Evolutionary conservation across 1,139 yeast species (phyloP), one percentile per base, ranked within the genome.

Genomic region (Saccharomycopsis phalli): DNA sequence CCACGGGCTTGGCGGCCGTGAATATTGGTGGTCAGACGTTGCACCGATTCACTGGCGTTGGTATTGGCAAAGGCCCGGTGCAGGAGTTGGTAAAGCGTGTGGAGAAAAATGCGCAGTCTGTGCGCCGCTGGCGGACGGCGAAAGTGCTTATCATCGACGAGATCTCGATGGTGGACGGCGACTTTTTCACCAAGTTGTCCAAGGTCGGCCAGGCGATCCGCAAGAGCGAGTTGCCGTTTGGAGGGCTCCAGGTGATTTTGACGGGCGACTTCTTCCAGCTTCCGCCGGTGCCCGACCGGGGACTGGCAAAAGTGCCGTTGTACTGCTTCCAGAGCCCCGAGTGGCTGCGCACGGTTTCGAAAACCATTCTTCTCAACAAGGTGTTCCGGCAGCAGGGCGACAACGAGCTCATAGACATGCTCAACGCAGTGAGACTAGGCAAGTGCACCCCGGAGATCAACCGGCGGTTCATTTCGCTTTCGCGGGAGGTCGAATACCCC

Each of bases 1-100:
- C 95, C 0, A 86, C 95, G 0, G 97, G 96, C 1, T 61, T 87
- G 50, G 96, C 96, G 0, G 95, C 95, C 0, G 74, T 83, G 33
- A 84, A 81, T 52, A 78, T 87, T 51, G 91, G 87, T 1, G 96
- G 96, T 14, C 71, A 69, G 28, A 87, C 96, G 0, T 62, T 87
- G 28, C 91, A 84, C 55, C 68, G 81, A 49, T 83, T 78, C 62
- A 69, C 88, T 1, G 86, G 91, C 1, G 69, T 86, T 40, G 95
- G 95, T 0, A 57, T 83, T 16, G 95, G 88, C 4, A 60, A 60
- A 2, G 80, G 69, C 3, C 50, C 66, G 2, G 71, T 67, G 0
- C 60, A 57, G 1, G 59, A 58, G 7, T 54, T 81, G 37, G 63
- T 70, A 2, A 59, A 59, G 17, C 65, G 61, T 45, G 68, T 82